Evolutionary conservation across 306 rosid species (phyloP).

Genomic region (Arachis hypogaea): DNA sequence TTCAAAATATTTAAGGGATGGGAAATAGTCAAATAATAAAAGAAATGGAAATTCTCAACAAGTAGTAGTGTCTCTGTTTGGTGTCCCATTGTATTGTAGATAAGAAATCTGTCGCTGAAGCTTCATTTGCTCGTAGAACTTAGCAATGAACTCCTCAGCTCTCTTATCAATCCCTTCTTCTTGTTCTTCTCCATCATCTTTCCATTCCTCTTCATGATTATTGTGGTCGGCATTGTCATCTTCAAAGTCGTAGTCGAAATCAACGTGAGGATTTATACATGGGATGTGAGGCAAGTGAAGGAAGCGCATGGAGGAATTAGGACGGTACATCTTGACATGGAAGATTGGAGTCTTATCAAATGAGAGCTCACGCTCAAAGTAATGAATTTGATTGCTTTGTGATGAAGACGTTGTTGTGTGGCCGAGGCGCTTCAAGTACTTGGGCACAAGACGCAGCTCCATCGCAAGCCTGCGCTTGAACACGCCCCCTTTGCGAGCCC

Average conservation of each 20-base stretch:
- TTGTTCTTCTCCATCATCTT: constrained; percentile 9
- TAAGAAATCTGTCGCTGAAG: constrained; percentile 53
- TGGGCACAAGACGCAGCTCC: constrained; percentile 67
- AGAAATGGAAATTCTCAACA: not conserved
- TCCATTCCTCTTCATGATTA: not conserved
- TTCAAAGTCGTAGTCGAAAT: constrained; percentile 58
- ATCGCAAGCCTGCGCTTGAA: constrained; percentile 59
- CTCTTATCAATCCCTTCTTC: constrained; percentile 58
- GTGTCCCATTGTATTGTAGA: constrained; percentile 42
- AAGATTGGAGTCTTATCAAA: constrained; percentile 78
- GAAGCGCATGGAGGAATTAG: constrained; percentile 58
- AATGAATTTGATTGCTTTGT: constrained; percentile 40
- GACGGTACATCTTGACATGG: constrained; percentile 57
- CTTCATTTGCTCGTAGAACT: constrained; percentile 59
- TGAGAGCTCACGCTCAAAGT: constrained; percentile 77
- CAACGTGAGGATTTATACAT: constrained; percentile 66
- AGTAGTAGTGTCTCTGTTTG: constrained; percentile 1
- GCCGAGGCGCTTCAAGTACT: constrained; percentile 57
- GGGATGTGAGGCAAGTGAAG: constrained; percentile 63
- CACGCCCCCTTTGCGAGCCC: constrained; percentile 83
- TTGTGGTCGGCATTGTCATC: not conserved
- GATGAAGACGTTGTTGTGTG: constrained; percentile 1
- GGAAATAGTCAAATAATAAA: constrained; percentile 6
- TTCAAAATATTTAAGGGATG: constrained; percentile 7
- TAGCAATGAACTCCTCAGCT: constrained; percentile 88